phyloP scores from a whole-genome alignment of 2,329 filamentous ascomycete genomes.

The Ceratocystis papillata region DNA sequence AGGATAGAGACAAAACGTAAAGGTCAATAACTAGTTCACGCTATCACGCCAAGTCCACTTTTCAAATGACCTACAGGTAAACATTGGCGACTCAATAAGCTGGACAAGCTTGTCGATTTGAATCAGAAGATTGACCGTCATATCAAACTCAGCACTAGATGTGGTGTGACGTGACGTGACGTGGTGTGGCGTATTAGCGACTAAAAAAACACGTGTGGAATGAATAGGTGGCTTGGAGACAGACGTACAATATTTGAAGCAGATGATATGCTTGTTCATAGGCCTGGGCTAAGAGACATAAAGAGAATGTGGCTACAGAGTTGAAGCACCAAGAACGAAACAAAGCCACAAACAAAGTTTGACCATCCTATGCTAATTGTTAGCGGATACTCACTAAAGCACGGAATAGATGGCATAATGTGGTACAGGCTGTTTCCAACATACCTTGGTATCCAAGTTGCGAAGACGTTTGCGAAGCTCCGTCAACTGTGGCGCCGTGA shows the following conservation, averaged over 20 bases:
- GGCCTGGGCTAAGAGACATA: conserved; percentile 89
- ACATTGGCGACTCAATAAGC: conserved; percentile 90
- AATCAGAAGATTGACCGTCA: conserved; percentile 97
- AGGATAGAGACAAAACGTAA: neutral
- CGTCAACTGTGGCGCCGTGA: conserved; percentile 86
- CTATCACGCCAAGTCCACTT: neutral
- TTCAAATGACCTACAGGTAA: conserved; percentile 60
- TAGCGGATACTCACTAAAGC: neutral
- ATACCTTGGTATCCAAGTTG: conserved; percentile 75
- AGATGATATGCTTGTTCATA: conserved; percentile 97
- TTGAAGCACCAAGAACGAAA: conserved; percentile 99
- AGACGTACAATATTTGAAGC: conserved; percentile 76
- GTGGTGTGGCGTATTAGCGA: too few relatives aligned
- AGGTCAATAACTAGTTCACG: too few relatives aligned
- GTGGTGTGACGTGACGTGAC: neutral
- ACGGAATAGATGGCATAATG: neutral
- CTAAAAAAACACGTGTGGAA: neutral
- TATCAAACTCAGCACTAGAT: conserved; percentile 79
- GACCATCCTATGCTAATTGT: conserved; percentile 57
- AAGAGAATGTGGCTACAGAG: conserved; percentile 89
- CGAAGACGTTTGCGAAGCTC: conserved; percentile 82
- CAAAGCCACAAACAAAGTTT: conserved; percentile 85
- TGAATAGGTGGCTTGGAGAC: neutral
- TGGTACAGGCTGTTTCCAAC: neutral
- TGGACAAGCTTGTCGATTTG: conserved; percentile 98